Evolutionary conservation across 106 monocot genomes (phyloP).

Genomic region (Iris macrosiphon): DNA sequence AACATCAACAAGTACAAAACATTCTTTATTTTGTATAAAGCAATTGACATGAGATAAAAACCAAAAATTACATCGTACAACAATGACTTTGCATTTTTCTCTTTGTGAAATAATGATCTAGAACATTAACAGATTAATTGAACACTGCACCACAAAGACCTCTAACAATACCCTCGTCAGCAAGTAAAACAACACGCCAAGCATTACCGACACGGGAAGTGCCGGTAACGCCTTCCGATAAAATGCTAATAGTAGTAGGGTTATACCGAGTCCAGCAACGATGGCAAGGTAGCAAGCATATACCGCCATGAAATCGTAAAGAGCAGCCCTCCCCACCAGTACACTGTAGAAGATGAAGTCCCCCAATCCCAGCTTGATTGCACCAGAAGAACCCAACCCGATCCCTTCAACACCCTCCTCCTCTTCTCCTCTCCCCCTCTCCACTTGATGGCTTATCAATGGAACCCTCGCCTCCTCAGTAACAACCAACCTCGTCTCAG

Average conservation of each 20-base stretch:
- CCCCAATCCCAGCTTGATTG: constrained; percentile 92
- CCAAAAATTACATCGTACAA: no score
- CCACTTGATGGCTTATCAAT: constrained; percentile 17
- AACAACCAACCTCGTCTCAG: constrained; percentile 23
- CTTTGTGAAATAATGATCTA: no score
- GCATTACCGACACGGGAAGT: constrained; percentile 79
- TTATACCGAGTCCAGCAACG: constrained; percentile 79
- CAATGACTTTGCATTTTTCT: no score
- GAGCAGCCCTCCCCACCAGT: constrained; percentile 80
- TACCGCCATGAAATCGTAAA: constrained; percentile 83
- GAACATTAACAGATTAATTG: constrained; percentile 78
- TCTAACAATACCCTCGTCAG: constrained; percentile 71
- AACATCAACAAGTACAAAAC: no score
- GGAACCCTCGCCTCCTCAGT: constrained; percentile 20
- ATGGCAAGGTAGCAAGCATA: constrained; percentile 98
- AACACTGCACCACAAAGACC: constrained; percentile 71
- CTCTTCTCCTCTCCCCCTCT: constrained; percentile 7
- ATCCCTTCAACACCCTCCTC: constrained; percentile 41
- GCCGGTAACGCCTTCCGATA: constrained; percentile 87
- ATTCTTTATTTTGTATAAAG: no score
- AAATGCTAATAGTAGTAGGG: constrained; percentile 64
- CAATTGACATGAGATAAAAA: no score
- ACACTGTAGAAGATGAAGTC: constrained; percentile 99
- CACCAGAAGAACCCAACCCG: constrained; percentile 69
- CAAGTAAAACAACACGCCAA: constrained; percentile 76